phyloP scores from a whole-genome alignment of 805 yeast species.

The Yarrowia sp. region DNA sequence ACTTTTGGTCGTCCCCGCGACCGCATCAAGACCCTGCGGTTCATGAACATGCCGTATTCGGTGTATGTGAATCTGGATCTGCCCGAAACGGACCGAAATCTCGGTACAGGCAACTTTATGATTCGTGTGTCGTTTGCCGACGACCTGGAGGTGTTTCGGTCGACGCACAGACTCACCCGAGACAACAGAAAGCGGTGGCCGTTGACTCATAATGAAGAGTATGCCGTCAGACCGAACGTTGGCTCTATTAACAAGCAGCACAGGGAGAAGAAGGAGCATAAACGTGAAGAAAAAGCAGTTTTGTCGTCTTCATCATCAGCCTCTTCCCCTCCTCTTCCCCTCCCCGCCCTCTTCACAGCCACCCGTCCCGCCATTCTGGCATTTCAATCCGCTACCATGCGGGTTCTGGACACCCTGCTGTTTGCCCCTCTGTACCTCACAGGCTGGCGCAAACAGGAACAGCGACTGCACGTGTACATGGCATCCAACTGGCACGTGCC shows the following conservation, averaged over 20 bases:
- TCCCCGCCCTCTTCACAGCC: constrained; percentile 23
- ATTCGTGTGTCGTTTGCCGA: constrained; percentile 31
- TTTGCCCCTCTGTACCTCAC: constrained; percentile 35
- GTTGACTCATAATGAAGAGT: constrained; percentile 27
- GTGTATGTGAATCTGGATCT: constrained; percentile 34
- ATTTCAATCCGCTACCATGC: constrained; percentile 34
- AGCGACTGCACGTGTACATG: constrained; percentile 32
- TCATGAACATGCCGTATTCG: constrained; percentile 33
- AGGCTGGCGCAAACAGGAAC: constrained; percentile 33
- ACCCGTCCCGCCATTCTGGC: constrained; percentile 37
- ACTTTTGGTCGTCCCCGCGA: constrained; percentile 14
- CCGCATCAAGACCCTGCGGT: constrained; percentile 27
- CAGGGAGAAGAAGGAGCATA: not conserved
- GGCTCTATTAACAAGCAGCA: not conserved
- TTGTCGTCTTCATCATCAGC: no score
- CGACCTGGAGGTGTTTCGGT: constrained; percentile 17
- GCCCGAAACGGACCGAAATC: constrained; percentile 37
- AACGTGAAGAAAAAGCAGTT: no score
- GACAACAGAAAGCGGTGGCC: constrained; percentile 27
- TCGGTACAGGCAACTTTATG: constrained; percentile 38
- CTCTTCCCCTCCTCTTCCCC: not conserved
- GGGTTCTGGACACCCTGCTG: constrained; percentile 33
- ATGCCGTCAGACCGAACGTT: constrained; percentile 22
- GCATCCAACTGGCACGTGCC: constrained; percentile 28
- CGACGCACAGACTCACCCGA: constrained; percentile 19